Evolutionary conservation across 2,329 filamentous ascomycete species (phyloP), one percentile per base, ranked within the genome.

Genomic region (Fusarium bulbicola): DNA sequence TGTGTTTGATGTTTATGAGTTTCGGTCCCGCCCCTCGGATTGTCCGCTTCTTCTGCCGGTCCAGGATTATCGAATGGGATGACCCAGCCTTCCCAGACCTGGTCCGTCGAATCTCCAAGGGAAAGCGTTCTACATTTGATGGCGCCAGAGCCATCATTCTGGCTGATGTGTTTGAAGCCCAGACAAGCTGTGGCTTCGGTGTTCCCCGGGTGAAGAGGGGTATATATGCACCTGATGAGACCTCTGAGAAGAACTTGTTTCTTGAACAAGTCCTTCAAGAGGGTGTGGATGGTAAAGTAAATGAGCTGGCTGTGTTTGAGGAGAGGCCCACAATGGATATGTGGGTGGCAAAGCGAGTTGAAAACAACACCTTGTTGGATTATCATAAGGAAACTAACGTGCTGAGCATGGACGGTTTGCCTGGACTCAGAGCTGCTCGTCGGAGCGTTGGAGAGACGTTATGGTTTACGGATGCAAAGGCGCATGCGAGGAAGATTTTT

Each of bases 1-100:
- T 93, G 24, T 94, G 92, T 11, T 82, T 95, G 77, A 91, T 94
- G 86, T 94, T 95, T 82, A 92, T 88, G 79, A 90, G 88, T 28
- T 93, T 92, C 71, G 88, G 87, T 3, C 74, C 83, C 8, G 78
- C 83, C 1, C 91, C 91, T 21, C 85, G 89, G 61, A 93, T 93
- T 76, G 79, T 92, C 79, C 84, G 91, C 10, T 84, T 92, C 56
- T 92, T 91, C 79, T 92, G 91, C 78, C 85, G 77, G 14, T 88
- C 88, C 9, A 80, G 78, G 10, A 87, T 92, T 13, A 81, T 92
- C 7, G 91, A 93, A 80, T 89, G 86, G 81, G 87, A 88, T 68
- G 83, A 87, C 16, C 81, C 84, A 2, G 81, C 80, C 20, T 91
- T 91, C 73, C 74, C 79, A 6, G 76, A 77, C 5, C 80, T 87